Base-by-base conservation (phyloP, 176 grass and related monocot species). In the Microstegium vimineum region DNA sequence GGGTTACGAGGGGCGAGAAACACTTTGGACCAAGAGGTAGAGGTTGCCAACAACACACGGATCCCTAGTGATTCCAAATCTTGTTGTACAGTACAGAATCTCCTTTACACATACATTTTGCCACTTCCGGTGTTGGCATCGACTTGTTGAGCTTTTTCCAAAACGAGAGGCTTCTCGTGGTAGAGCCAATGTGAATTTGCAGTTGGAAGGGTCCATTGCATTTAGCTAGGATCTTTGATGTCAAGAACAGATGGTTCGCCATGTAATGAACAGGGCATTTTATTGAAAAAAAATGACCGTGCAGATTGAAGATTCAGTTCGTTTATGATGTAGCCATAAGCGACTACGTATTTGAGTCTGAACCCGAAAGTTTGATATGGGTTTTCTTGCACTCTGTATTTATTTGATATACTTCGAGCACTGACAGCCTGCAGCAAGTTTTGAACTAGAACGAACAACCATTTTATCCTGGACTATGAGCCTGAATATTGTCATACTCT, bases 11-110 rank as follows among this genome's bases (percentile, higher is more conserved):
- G 17, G 52, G 71, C 45, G 32, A 27, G 3, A 28, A 74, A 51
- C 71, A 74, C 71, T 74, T 33, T 52, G 71, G 71, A 74, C 28
- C 45, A 10, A 74, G 71, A 51, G 71, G 71, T 33, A 74, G 71
- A 51, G 71, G 71, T 33, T 74, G 71, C 17, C 71, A 32, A 17
- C 71, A 74, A 52, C 71, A 74, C 71, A 74, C 43, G 4, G 17
- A 52, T 52, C 27, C 15, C 30, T 51, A 47, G 16, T 32, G 26
- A 22, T 51, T 73, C 71, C 42, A 47, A 73, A 73, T 49, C 70
- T 31, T 20, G 3, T 23, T 20, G 42, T 31, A 49, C 42, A 47
- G 42, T 31, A 71, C 14, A 27, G 6, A 42, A 42, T 61, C 69
- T 71, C 13, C 38, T 15, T 27, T 26, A 41, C 23, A 41, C 11